Base-by-base conservation (phyloP, 2,329 filamentous ascomycete species). In the Pestalotiopsis fici region DNA sequence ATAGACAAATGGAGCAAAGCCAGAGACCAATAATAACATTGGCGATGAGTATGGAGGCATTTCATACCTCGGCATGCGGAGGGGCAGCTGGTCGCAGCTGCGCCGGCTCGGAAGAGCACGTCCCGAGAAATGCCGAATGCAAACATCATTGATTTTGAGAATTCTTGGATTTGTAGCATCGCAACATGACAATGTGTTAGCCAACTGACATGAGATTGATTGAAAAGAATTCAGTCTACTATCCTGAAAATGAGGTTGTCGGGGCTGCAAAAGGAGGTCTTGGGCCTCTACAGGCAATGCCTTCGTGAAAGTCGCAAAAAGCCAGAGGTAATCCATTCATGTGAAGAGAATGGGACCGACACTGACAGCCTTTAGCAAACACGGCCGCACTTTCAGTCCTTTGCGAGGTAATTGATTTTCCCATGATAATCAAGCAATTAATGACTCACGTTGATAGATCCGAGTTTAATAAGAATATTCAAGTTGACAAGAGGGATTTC, bases 201-300 rank as follows among this genome's bases (percentile, higher is more conserved):
- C n/a, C n/a, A n/a, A n/a, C n/a, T n/a, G n/a, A n/a, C n/a, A n/a
- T n/a, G n/a, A n/a, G n/a, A n/a, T n/a, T n/a, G n/a, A n/a, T n/a
- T n/a, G n/a, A n/a, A n/a, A n/a, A n/a, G n/a, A n/a, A n/a, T n/a
- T n/a, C 21, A 39, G 25, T 15, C 31, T n/a, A n/a, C n/a, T n/a
- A n/a, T n/a, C n/a, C n/a, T 37, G 23, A 73, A 66, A 39, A 82
- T 82, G 82, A 86, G 89, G 73, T 83, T 95, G 28, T 97, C 95
- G 7, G 96, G 96, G 43, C 84, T 98, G n/a, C 95, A 98, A 78
- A 91, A 88, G 74, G 94, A 97, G 75, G 95, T 98, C 3, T 80
- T 98, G 64, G 86, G 90, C 39, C 87, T 99, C 15, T 99, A 98
- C 78, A 90, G 95, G 67, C 88, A 90, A 76, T 98, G 95, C 75